These are phyloP conservation scores for Populus trichocarpa DNA, from an alignment of 441 rosid species.

Conservation along the genomic window DNA sequence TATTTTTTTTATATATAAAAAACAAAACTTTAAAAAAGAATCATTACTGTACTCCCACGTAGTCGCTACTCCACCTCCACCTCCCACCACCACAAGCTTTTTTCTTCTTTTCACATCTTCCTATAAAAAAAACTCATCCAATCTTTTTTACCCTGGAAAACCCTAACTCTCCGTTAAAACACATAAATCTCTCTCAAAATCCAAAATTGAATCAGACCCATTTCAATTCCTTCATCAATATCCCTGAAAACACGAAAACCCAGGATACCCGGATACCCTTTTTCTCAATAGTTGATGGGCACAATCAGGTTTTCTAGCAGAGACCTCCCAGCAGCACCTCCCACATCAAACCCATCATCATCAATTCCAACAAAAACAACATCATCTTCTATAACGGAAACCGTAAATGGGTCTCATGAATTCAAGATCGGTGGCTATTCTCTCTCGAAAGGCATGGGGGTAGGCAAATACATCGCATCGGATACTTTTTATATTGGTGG, in stretches of 20 bases:
- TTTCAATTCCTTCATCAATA: slow-evolving; percentile 2
- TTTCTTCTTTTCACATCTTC: neutral
- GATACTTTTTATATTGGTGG: slow-evolving; percentile 88
- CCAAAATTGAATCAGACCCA: neutral
- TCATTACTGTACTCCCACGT: too few species aligned
- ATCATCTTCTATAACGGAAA: slow-evolving; percentile 75
- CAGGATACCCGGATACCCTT: neutral
- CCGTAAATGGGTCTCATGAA: slow-evolving; percentile 84
- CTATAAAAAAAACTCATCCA: neutral
- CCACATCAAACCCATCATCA: slow-evolving; percentile 25
- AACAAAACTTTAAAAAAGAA: too few species aligned
- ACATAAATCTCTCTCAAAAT: neutral
- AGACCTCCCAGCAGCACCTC: slow-evolving; percentile 32
- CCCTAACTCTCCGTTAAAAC: slow-evolving; percentile 1
- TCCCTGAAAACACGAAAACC: neutral
- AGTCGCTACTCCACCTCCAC: too few species aligned
- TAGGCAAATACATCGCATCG: slow-evolving; percentile 82
- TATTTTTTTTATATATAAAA: too few species aligned
- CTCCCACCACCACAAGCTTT: neutral
- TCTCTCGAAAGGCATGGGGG: slow-evolving; percentile 79
- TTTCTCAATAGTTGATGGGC: slow-evolving; percentile 48
- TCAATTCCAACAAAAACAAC: slow-evolving; percentile 31
- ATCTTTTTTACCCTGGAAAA: neutral
- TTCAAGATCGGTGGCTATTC: slow-evolving; percentile 84
- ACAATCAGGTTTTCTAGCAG: slow-evolving; percentile 38